A percentile compares a stretch with the other conserved stretches of the same genome.
phyloP scores from a whole-genome alignment of 352 stramenopile genomes.

The Phytophthora constricta region DNA sequence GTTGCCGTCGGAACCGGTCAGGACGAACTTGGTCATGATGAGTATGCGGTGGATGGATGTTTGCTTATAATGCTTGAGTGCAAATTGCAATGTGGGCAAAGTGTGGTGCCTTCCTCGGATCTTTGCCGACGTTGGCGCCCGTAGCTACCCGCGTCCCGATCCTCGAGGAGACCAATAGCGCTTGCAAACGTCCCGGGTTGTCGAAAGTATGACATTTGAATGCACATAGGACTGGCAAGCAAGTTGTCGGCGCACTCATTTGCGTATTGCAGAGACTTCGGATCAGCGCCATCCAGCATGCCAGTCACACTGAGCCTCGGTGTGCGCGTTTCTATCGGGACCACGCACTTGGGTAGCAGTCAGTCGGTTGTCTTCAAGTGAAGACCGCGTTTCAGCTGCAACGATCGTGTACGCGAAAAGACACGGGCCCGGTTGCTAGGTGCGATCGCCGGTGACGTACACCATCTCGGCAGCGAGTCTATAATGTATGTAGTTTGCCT shows the following conservation, averaged over 20 bases:
- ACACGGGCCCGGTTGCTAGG: too few species aligned
- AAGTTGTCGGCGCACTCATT: neutral
- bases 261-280: neutral
- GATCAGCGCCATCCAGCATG: neutral
- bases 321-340: neutral
- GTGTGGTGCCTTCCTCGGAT: neutral
- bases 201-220: neutral
- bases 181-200: too few species aligned
- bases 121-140: neutral
- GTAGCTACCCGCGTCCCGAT: neutral
- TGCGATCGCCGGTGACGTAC: too few species aligned
- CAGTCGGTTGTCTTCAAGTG: too few species aligned
- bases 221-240: neutral
- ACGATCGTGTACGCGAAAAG: too few species aligned
- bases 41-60: neutral
- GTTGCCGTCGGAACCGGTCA: constrained; percentile 36
- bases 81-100: constrained; percentile 6
- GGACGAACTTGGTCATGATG: constrained; percentile 38
- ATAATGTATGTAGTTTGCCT: too few species aligned
- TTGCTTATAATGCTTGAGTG: constrained; percentile 8
- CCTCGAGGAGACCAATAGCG: neutral
- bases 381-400: too few species aligned
- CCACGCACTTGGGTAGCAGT: too few species aligned
- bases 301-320: neutral
- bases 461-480: too few species aligned